These are phyloP conservation scores for Malassezia arunalokei DNA, from an alignment of 1,284 basidiomycete genomes.

Conservation along the genomic window DNA sequence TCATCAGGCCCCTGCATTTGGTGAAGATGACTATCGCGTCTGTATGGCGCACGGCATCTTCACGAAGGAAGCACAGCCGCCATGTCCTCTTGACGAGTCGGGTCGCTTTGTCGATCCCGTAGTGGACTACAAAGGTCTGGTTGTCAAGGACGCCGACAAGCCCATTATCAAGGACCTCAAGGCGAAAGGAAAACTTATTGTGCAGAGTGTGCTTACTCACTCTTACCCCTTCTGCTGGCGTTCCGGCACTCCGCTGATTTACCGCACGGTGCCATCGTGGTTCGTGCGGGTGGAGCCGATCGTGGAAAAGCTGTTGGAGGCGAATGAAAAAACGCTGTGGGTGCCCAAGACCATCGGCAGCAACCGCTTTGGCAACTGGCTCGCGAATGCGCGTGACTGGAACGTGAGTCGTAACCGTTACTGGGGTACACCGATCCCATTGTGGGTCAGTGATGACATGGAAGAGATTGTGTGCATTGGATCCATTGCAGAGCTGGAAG, in stretches of 20 bases:
- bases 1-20: constrained; percentile 95
- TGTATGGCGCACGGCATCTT: constrained; percentile 72
- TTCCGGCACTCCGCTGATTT: constrained; percentile 87
- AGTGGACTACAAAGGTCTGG: constrained; percentile 72
- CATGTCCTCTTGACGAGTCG: constrained; percentile 83
- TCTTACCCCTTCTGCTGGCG: constrained; percentile 93
- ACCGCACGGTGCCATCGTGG: constrained; percentile 92
- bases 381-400: constrained; percentile 95
- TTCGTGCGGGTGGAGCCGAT: constrained; percentile 80
- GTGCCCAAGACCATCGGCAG: constrained; percentile 84
- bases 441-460: constrained; percentile 88
- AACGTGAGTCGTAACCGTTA: constrained; percentile 97
- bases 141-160: constrained; percentile 92
- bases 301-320: constrained; percentile 71
- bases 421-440: constrained; percentile 94
- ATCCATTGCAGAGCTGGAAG: constrained; percentile 78
- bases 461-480: constrained; percentile 83
- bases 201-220: constrained; percentile 75
- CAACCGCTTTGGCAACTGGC: constrained; percentile 89
- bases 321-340: constrained; percentile 87
- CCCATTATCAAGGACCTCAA: constrained; percentile 86
- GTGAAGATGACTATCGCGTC: constrained; percentile 96
- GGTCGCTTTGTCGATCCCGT: constrained; percentile 82
- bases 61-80: constrained; percentile 75
- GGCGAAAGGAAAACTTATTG: constrained; percentile 72